A percentile compares a stretch with the other conserved stretches of the same genome.
phyloP scores from a whole-genome alignment of 2,329 filamentous ascomycete species.

The Diaporthe caulivora region DNA sequence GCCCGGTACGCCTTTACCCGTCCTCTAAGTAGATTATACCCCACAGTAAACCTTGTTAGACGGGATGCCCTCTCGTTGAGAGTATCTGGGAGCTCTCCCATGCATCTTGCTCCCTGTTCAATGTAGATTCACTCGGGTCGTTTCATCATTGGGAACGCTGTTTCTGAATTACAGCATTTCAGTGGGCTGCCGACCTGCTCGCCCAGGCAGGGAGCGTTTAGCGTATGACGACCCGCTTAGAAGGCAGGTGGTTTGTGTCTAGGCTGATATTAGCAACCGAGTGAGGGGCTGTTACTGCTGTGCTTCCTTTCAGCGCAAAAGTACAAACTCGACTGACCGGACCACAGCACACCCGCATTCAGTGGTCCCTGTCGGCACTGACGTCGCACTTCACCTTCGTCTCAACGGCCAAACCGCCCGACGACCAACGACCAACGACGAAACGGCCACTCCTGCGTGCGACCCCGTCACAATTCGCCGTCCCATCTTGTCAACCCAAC shows the following conservation, averaged over 20 bases:
- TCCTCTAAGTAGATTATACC: background rate
- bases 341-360: slow-evolving; percentile 15
- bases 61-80: background rate
- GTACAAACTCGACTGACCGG: background rate
- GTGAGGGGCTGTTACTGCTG: slow-evolving; percentile 5
- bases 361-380: slow-evolving; percentile 25
- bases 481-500: slow-evolving; percentile 17
- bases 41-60: background rate
- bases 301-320: background rate
- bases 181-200: background rate
- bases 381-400: slow-evolving; percentile 29
- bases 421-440: background rate
- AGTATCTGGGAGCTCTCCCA: background rate
- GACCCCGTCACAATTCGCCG: background rate
- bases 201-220: background rate
- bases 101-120: background rate
- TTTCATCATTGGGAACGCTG: background rate
- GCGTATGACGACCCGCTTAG: background rate
- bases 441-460: background rate
- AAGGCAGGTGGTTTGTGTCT: background rate
- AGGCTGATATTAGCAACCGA: background rate
- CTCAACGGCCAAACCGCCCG: background rate
- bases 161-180: background rate
- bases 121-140: background rate
- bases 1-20: background rate